Conservation (phyloP, 1,139 yeast genomes). For the Sugiyamaella grinbergsii region DNA sequence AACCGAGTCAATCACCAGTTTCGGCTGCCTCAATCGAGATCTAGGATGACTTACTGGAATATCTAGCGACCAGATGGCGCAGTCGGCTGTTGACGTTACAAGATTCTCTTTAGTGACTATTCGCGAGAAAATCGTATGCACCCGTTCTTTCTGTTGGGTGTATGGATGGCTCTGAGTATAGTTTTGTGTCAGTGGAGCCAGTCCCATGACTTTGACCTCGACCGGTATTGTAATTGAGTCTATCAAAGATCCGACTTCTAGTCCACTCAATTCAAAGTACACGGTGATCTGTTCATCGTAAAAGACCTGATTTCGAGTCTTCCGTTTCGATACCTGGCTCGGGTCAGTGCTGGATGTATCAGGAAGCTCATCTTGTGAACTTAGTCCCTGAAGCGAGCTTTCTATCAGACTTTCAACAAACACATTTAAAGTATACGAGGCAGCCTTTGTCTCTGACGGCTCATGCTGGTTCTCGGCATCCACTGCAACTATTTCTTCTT, state of each 20-base stretch:
- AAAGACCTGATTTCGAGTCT: constrained; percentile 23
- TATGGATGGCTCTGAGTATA: constrained; percentile 1
- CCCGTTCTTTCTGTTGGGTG: constrained; percentile 10
- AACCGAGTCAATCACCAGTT: constrained; percentile 29
- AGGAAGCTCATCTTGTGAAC: no score
- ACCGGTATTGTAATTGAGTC: constrained; percentile 25
- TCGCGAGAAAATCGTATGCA: constrained; percentile 27
- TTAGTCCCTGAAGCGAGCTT: no score
- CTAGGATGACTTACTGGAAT: constrained; percentile 37
- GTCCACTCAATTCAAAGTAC: constrained; percentile 25
- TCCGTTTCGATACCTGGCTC: background rate
- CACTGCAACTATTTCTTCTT: background rate
- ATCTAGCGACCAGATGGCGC: constrained; percentile 34
- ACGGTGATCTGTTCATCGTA: constrained; percentile 33
- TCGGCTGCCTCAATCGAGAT: constrained; percentile 33
- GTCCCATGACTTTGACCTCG: constrained; percentile 27
- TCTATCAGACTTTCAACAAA: background rate
- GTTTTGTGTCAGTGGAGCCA: constrained; percentile 16
- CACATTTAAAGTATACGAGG: constrained; percentile 1
- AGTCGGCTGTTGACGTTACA: constrained; percentile 11
- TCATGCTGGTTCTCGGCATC: background rate
- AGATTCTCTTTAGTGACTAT: constrained; percentile 24
- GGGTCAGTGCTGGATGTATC: background rate
- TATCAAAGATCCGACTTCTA: constrained; percentile 14
- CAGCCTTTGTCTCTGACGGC: background rate